Evolutionary conservation across 495 filamentous ascomycete species (phyloP).

Genomic region (Sordaria brevicollis): DNA sequence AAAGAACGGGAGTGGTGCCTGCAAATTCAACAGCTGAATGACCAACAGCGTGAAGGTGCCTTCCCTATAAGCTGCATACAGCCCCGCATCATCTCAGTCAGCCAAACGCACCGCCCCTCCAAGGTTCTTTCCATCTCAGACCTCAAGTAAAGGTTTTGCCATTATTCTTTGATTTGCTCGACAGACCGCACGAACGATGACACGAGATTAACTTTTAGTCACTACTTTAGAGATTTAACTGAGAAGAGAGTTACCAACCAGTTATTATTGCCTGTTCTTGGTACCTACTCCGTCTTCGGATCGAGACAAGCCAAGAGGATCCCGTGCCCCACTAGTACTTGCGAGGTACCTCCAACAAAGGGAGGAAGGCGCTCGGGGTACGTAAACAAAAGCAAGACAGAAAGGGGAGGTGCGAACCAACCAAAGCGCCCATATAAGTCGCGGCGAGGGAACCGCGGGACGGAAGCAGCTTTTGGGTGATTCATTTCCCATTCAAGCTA

Average conservation of each 20-base stretch:
- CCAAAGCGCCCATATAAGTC: background rate
- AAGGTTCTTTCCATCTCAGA: background rate
- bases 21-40: background rate
- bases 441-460: background rate
- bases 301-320: background rate
- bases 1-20: background rate
- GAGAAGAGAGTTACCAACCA: background rate
- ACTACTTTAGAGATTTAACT: background rate
- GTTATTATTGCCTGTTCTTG: background rate
- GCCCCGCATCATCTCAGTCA: constrained; percentile 5
- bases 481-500: background rate
- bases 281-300: background rate
- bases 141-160: background rate
- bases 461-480: background rate
- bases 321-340: background rate
- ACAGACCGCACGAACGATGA: background rate
- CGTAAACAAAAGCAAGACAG: background rate
- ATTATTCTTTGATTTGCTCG: too few species aligned
- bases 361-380: background rate
- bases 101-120: background rate
- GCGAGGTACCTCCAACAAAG: background rate
- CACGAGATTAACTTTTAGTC: background rate
- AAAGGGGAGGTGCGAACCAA: background rate
- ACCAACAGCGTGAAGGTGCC: background rate
- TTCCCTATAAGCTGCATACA: constrained; percentile 8